Conservation (phyloP, 192 early-diverging fungal genomes). For the Backusella mclennaniae region DNA sequence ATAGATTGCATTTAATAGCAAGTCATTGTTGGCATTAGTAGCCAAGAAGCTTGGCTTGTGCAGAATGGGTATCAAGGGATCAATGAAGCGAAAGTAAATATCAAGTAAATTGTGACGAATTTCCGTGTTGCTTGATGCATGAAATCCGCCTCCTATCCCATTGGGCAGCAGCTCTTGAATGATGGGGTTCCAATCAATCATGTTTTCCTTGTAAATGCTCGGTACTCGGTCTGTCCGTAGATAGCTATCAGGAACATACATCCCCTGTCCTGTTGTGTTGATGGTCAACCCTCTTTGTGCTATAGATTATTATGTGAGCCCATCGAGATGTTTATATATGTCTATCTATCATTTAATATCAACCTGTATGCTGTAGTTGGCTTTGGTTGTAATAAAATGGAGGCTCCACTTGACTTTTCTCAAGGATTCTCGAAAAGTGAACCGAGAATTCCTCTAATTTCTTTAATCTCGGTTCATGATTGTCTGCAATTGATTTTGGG, state of each 20-base stretch:
- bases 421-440: not conserved
- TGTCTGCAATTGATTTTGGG: not conserved
- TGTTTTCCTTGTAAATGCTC: not conserved
- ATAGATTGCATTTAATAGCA: conserved; percentile 13
- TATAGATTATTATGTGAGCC: not conserved
- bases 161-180: not conserved
- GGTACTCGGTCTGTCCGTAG: conserved; percentile 18
- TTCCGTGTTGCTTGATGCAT: not conserved
- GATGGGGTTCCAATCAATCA: conserved; percentile 6
- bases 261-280: conserved; percentile 15
- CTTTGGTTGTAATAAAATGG: conserved; percentile 3
- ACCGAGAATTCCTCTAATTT: not conserved
- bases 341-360: not conserved
- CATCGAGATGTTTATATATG: not conserved
- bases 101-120: conserved; percentile 23
- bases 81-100: conserved; percentile 44
- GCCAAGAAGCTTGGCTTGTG: conserved; percentile 22
- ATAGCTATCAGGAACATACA: conserved; percentile 14
- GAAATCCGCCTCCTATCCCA: not conserved
- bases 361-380: not conserved
- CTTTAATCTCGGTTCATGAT: conserved; percentile 12
- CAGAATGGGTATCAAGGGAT: conserved; percentile 44
- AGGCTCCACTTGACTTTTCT: not conserved
- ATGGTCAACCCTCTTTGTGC: not conserved
- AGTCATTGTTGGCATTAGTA: not conserved